Conservation (phyloP, 176 grass and related monocot species). For the Aegilops tauschii region DNA sequence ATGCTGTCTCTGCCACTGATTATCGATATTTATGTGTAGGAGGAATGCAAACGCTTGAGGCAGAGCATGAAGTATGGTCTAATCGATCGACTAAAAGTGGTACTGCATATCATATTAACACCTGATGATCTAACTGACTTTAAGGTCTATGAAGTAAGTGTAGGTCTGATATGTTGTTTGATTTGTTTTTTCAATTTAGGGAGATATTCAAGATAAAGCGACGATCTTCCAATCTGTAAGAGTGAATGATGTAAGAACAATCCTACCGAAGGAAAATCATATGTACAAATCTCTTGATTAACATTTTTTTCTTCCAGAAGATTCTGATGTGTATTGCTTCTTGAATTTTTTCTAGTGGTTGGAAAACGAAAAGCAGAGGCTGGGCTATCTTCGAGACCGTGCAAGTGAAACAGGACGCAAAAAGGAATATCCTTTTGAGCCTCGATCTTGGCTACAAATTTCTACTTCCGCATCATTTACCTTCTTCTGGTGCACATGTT, state of each 20-base stretch:
- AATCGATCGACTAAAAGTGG: conserved; percentile 89
- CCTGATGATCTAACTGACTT: conserved; percentile 28
- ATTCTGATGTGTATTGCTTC: conserved; percentile 24
- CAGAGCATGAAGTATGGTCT: conserved; percentile 86
- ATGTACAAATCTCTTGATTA: not conserved
- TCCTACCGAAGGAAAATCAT: conserved; percentile 19
- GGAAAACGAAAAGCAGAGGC: conserved; percentile 80
- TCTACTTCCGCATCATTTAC: conserved; percentile 2
- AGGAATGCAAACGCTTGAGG: conserved; percentile 87
- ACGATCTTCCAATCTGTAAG: conserved; percentile 76
- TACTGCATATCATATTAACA: conserved; percentile 44
- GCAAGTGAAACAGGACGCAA: conserved; percentile 96
- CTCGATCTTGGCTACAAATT: conserved; percentile 28
- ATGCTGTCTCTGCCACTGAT: not conserved
- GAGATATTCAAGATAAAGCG: conserved; percentile 74
- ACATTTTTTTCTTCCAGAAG: conserved; percentile 7
- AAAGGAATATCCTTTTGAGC: conserved; percentile 93
- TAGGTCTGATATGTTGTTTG: conserved; percentile 38
- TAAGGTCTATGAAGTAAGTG: conserved; percentile 1
- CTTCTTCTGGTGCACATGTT: not conserved
- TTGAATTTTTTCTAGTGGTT: conserved; percentile 57
- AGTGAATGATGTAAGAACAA: conserved; percentile 75
- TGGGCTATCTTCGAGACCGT: conserved; percentile 93
- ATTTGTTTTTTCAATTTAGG: conserved; percentile 46
- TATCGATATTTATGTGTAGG: conserved; percentile 52